These are phyloP conservation scores for Aspergillus pseudoglaucus DNA, from an alignment of 2,329 filamentous ascomycete genomes.

Conservation along the genomic window DNA sequence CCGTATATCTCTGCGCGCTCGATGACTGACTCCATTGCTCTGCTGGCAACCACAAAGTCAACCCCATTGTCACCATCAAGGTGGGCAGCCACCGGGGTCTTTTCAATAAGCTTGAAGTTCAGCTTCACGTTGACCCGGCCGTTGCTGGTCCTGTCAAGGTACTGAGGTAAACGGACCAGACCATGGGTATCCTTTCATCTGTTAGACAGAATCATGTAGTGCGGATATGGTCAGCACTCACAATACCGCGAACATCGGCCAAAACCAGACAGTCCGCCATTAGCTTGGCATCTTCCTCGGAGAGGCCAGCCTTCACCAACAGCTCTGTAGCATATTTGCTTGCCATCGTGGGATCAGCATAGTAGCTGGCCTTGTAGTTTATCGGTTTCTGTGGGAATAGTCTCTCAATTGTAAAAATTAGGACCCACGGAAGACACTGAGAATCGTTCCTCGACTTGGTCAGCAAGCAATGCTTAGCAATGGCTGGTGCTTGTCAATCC, in stretches of 20 bases:
- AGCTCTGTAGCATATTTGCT: not conserved
- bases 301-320: not conserved
- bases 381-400: not conserved
- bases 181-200: not conserved
- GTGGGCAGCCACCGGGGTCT: not conserved
- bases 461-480: not conserved
- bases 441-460: not conserved
- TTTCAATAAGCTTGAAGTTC: not conserved
- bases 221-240: not conserved
- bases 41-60: not conserved
- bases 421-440: not conserved
- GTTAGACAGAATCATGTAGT: not conserved
- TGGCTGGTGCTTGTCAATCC: too few relatives aligned
- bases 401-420: not conserved
- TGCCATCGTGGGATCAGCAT: not conserved
- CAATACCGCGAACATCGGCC: slow-evolving; percentile 1
- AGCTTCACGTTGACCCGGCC: not conserved
- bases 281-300: not conserved
- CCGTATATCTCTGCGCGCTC: slow-evolving; percentile 36
- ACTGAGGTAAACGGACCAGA: not conserved
- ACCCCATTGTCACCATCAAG: not conserved
- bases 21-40: not conserved
- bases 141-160: not conserved
- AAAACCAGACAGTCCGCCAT: slow-evolving; percentile 2
- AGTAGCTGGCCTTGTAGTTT: not conserved